A percentile compares a stretch with the other conserved stretches of the same genome.
phyloP scores from a whole-genome alignment of 2,329 filamentous ascomycete species.

The Colletotrichum sp. region DNA sequence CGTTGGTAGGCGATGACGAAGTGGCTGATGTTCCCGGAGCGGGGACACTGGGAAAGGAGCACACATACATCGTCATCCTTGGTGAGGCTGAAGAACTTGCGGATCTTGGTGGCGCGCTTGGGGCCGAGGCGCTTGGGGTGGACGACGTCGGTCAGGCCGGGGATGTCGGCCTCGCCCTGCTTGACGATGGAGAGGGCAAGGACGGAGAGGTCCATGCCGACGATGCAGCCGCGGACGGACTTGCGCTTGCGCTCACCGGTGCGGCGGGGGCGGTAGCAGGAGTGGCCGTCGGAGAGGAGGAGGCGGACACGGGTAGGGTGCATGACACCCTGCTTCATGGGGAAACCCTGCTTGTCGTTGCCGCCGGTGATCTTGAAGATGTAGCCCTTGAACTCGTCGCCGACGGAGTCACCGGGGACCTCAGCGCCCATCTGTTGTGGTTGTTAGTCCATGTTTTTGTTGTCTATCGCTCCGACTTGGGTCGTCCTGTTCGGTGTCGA shows the following conservation, averaged over 20 bases:
- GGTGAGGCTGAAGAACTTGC: constrained; percentile 99
- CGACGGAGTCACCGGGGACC: constrained; percentile 91
- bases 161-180: constrained; percentile 94
- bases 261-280: constrained; percentile 98
- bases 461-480: constrained; percentile 4
- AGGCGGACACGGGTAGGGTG: constrained; percentile 98
- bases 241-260: constrained; percentile 99
- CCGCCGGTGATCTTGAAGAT: constrained; percentile 99
- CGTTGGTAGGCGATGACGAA: constrained; percentile 74
- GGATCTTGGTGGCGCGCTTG: constrained; percentile 99
- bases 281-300: constrained; percentile 94
- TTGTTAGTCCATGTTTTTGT: constrained; percentile 37
- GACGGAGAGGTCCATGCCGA: constrained; percentile 93
- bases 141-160: constrained; percentile 95
- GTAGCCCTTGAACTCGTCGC: constrained; percentile 99
- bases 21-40: constrained; percentile 38
- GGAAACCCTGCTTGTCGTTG: constrained; percentile 99
- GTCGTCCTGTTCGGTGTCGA: constrained; percentile 16
- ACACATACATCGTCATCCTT: constrained; percentile 99
- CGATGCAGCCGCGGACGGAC: constrained; percentile 98
- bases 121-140: constrained; percentile 99
- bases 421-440: constrained; percentile 78
- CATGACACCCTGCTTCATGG: constrained; percentile 99
- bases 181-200: constrained; percentile 95
- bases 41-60: constrained; percentile 37